Conservation (phyloP, 1,284 basidiomycete genomes). For the Ceratobasidium sp. region DNA sequence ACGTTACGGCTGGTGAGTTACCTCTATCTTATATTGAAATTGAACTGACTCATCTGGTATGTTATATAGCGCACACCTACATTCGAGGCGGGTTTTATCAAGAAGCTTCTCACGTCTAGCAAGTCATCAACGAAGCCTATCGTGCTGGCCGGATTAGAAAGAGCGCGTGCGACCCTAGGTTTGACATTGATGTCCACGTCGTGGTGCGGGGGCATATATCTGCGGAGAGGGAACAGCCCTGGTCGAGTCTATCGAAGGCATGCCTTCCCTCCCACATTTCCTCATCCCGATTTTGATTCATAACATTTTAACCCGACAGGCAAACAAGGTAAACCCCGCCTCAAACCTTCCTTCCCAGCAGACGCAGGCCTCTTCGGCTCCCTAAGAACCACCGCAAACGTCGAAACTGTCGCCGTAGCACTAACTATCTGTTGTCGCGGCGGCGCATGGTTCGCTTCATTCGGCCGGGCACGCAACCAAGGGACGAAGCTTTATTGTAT, state of each 20-base stretch:
- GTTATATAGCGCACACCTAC: conserved; percentile 88
- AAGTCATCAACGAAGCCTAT: conserved; percentile 97
- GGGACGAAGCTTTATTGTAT: conserved; percentile 98
- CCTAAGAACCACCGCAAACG: conserved; percentile 97
- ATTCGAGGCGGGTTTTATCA: conserved; percentile 99
- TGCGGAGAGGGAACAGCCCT: conserved; percentile 99
- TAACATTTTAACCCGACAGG: conserved; percentile 54
- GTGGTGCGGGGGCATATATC: conserved; percentile 97
- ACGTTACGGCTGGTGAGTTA: conserved; percentile 80
- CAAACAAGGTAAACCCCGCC: conserved; percentile 96
- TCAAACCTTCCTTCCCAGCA: conserved; percentile 99
- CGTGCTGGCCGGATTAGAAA: conserved; percentile 91
- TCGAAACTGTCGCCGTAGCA: conserved; percentile 97
- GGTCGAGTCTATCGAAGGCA: conserved; percentile 90
- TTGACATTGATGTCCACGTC: conserved; percentile 94
- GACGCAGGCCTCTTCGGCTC: conserved; percentile 98
- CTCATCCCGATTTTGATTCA: background rate
- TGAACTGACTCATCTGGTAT: no score
- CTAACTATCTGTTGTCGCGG: conserved; percentile 97
- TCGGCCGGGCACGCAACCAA: conserved; percentile 93
- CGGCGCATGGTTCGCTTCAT: conserved; percentile 89
- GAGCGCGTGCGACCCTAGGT: conserved; percentile 92
- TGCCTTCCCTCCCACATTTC: background rate
- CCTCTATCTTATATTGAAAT: no score
- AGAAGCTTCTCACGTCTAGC: conserved; percentile 92